Conservation (phyloP, 345 rosid species). For the Erodium maritimum region DNA sequence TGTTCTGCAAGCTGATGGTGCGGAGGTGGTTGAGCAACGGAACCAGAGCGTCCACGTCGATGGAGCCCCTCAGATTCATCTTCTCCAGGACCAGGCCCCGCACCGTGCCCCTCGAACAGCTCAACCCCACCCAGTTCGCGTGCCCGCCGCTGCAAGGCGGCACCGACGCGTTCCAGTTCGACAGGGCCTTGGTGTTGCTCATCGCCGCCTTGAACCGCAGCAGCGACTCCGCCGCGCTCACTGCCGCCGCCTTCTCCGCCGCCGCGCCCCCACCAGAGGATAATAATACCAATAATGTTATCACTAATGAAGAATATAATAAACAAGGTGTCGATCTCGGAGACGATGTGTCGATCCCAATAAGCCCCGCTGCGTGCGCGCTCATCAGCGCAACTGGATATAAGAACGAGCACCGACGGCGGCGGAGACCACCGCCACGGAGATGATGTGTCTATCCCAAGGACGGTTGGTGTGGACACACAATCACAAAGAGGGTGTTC, state of each 20-base stretch:
- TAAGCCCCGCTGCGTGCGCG: neutral
- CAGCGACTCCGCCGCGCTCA: neutral
- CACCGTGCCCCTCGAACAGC: constrained; percentile 27
- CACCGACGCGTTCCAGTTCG: constrained; percentile 28
- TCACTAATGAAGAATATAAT: too few relatives aligned
- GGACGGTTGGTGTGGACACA: too few relatives aligned
- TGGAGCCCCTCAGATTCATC: constrained; percentile 34
- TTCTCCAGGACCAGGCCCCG: constrained; percentile 63
- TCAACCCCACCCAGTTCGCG: constrained; percentile 49
- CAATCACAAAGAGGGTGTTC: too few relatives aligned
- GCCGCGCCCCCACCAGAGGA: neutral
- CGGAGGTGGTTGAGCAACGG: constrained; percentile 27
- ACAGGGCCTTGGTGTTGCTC: neutral
- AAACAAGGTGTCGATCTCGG: neutral
- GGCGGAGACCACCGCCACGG: too few relatives aligned
- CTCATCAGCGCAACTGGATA: neutral
- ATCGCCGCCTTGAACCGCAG: neutral
- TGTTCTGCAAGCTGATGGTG: constrained; percentile 61
- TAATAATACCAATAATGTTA: too few relatives aligned
- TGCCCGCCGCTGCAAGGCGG: constrained; percentile 26
- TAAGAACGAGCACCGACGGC: neutral
- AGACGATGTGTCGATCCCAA: neutral
- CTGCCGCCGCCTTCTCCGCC: neutral
- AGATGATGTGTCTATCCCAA: too few relatives aligned
- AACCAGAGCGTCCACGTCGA: constrained; percentile 30